Base-by-base conservation (phyloP, 2,329 filamentous ascomycete species). In the Colletotrichum sp. region DNA sequence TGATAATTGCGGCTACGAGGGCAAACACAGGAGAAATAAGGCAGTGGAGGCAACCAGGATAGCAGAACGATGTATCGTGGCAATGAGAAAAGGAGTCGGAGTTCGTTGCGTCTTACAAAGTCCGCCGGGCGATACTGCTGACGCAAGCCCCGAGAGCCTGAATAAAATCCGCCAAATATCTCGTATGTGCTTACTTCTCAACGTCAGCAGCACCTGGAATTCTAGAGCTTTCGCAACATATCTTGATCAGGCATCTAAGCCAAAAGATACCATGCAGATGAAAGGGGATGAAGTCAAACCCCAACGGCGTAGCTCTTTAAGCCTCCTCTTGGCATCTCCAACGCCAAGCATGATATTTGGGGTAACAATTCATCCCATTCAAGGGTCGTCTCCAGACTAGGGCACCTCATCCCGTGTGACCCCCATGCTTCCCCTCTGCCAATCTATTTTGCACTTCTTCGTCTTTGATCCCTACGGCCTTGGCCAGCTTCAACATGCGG, bases 301-400 rank as follows among this genome's bases (percentile, higher is more conserved):
- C 44, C 44, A 49, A n/a, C 44, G 44, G 2, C 1, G 3, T 1
- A 21, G 9, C 3, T 49, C 44, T 49, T 49, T 49, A 49, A 49
- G 44, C 44, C 55, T 21, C 12, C 26, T 62, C 55, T 70, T 70
- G 67, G 34, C 34, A 21, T 15, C 24, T 52, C 55, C 68, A 32
- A 70, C 36, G 68, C 57, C 57, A 70, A 63, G 68, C 66, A 5
- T 9, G 1, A 39, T 39, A 28, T 26, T 59, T 30, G 49, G 52
- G 52, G 68, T 62, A 36, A 5, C 6, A 18, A 18, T 7, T 28
- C 15, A 36, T 39, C 28, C 13, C 60, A 64, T 8, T 34, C 28
- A 32, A 34, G 5, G 39, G 9, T 0, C 8, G 18, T 3, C 16
- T 44, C 30, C 0, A 36, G 8, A 30, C 18, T 9, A 18, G 9